Conservation (phyloP, 208 protist genomes). For the Wallacemonas sp. region DNA sequence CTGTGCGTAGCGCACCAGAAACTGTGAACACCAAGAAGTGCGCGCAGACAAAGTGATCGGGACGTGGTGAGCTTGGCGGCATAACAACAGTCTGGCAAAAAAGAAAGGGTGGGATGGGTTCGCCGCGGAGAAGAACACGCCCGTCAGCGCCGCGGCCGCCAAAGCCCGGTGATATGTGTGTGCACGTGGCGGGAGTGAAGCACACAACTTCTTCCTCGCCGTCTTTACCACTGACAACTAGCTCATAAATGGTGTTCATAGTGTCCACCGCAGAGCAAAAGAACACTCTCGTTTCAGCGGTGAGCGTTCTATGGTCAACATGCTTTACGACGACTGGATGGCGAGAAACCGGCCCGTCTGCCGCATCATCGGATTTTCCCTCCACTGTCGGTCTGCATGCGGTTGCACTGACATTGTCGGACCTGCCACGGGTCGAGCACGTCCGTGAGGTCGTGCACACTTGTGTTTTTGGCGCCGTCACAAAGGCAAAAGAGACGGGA, state of each 20-base stretch:
- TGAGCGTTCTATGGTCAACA: neutral
- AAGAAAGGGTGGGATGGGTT: constrained; percentile 30
- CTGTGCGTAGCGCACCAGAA: constrained; percentile 21
- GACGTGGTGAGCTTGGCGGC: neutral
- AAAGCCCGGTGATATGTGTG: neutral
- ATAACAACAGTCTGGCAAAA: constrained; percentile 29
- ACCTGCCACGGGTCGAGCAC: too few relatives aligned
- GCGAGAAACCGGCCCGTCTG: too few relatives aligned
- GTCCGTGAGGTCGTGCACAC: neutral
- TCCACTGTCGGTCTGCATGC: too few relatives aligned
- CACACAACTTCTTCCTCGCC: constrained; percentile 22
- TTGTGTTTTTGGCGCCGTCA: neutral
- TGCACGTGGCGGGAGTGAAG: constrained; percentile 9
- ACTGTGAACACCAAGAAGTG: constrained; percentile 32
- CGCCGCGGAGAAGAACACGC: constrained; percentile 19
- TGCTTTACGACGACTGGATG: neutral
- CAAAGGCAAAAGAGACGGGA: constrained; percentile 1
- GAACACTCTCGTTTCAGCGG: neutral
- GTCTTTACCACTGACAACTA: constrained; percentile 9
- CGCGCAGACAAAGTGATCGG: constrained; percentile 24
- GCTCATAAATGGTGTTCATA: constrained; percentile 27
- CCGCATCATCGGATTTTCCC: too few relatives aligned
- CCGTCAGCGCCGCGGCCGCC: constrained; percentile 12
- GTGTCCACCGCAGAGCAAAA: neutral
- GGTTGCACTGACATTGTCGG: too few relatives aligned